Percentiles rank a stretch among this genome's conserved stretches.
Conservation (phyloP, 352 stramenopile genomes). For the Pythium diclinum region DNA sequence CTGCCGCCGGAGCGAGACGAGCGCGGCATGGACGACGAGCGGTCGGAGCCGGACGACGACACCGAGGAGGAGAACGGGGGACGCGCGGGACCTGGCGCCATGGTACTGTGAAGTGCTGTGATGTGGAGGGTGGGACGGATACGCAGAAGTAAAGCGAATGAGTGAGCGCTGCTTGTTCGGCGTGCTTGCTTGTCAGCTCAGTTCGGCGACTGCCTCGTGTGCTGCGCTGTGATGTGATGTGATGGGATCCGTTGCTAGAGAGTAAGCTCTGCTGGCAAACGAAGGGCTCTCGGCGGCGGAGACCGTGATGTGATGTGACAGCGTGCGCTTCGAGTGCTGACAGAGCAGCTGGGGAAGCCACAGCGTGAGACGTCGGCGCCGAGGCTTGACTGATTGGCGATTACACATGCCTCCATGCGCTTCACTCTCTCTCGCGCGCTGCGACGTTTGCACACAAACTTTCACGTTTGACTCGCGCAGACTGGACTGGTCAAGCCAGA, state of each 20-base stretch:
- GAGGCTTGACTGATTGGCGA: not conserved
- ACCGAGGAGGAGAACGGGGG: conserved; percentile 7
- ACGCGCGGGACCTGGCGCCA: conserved; percentile 9
- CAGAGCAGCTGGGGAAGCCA: not conserved
- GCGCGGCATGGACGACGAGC: conserved; percentile 10
- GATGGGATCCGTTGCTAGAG: not conserved
- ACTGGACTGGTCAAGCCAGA: not conserved
- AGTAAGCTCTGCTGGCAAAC: conserved; percentile 5
- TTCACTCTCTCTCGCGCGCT: not conserved
- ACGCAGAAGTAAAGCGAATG: not conserved
- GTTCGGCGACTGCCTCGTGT: not conserved
- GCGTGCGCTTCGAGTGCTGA: not conserved
- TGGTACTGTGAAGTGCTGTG: not conserved
- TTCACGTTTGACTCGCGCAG: not conserved
- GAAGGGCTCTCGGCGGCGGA: not conserved
- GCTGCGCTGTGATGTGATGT: not conserved
- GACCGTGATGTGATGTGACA: conserved; percentile 3
- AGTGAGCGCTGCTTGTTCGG: not conserved
- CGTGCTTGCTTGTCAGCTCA: not conserved
- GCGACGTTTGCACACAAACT: conserved; percentile 1
- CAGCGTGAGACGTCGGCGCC: not conserved
- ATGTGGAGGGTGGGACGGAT: conserved; percentile 5
- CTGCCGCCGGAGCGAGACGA: conserved; percentile 12
- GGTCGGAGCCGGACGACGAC: conserved; percentile 18
- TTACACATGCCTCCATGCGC: not conserved